Conservation (phyloP, 2,329 filamentous ascomycete genomes). For the Blastomyces emzantsi region DNA sequence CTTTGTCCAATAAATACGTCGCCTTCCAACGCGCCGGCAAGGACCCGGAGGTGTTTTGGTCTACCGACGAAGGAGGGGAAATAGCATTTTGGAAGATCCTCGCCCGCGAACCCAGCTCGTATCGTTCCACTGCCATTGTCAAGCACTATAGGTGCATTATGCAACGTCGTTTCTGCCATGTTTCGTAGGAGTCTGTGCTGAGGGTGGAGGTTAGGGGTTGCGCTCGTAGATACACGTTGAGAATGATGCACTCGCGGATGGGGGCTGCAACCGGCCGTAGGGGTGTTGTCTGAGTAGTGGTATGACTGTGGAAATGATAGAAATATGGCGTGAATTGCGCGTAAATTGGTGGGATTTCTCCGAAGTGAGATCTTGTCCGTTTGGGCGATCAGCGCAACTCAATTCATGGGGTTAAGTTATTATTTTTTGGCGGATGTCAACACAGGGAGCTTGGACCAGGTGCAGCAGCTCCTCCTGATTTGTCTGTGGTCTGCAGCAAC, state of each 20-base stretch:
- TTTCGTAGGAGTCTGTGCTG: conserved; percentile 18
- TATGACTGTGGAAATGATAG: not conserved
- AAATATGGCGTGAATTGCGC: not conserved
- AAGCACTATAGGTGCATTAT: conserved; percentile 97
- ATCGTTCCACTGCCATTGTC: conserved; percentile 99
- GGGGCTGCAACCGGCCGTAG: not conserved
- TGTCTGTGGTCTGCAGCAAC: not conserved
- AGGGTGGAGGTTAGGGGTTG: conserved; percentile 10
- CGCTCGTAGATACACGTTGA: conserved; percentile 13
- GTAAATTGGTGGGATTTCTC: not conserved
- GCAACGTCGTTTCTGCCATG: conserved; percentile 61
- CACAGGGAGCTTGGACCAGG: conserved; percentile 33
- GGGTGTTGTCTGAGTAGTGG: not conserved
- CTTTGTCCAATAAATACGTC: conserved; percentile 95
- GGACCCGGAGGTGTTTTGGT: conserved; percentile 87
- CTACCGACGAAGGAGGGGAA: conserved; percentile 96
- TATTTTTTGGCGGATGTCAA: conserved; percentile 23
- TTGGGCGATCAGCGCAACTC: not conserved
- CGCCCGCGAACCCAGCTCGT: conserved; percentile 90
- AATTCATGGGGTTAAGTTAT: conserved; percentile 10
- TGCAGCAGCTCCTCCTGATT: not conserved
- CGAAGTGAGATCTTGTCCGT: not conserved
- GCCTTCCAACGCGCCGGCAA: conserved; percentile 92
- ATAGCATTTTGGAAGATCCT: conserved; percentile 91
- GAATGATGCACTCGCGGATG: not conserved